Percentiles rank a stretch among this genome's conserved stretches.
These are phyloP conservation scores for Pythium rhizo-oryzae DNA, from an alignment of 352 stramenopile species.

Conservation along the genomic window DNA sequence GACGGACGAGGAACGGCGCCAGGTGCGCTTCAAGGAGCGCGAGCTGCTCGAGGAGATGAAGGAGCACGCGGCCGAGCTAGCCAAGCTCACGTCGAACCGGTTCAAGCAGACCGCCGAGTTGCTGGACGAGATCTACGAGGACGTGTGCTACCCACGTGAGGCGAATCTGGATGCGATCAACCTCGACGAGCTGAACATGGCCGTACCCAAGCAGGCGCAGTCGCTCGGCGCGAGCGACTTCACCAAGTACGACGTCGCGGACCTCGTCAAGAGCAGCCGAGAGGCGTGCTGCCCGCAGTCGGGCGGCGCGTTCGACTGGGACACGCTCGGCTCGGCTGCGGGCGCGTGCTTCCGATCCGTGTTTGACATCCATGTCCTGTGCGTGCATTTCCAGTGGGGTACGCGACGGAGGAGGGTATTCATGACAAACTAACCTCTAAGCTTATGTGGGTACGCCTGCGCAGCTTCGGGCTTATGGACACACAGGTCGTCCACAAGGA, in stretches of 20 bases:
- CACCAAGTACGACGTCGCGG: constrained; percentile 75
- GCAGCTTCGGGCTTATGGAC: constrained; percentile 74
- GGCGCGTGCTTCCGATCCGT: constrained; percentile 75
- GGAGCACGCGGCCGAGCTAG: constrained; percentile 68
- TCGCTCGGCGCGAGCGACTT: constrained; percentile 69
- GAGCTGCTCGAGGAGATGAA: constrained; percentile 75
- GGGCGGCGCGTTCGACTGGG: constrained; percentile 61
- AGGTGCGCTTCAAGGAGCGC: constrained; percentile 76
- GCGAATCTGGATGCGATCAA: constrained; percentile 83
- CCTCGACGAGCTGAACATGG: constrained; percentile 80
- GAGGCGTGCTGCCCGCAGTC: constrained; percentile 45
- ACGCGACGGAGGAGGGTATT: too few relatives aligned
- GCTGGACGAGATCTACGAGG: constrained; percentile 78
- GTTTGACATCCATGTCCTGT: constrained; percentile 74
- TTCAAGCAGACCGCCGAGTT: constrained; percentile 65
- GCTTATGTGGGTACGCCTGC: not conserved
- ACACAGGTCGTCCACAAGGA: constrained; percentile 79
- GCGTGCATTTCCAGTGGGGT: constrained; percentile 6
- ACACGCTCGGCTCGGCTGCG: constrained; percentile 51
- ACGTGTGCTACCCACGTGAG: constrained; percentile 79
- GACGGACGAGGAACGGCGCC: constrained; percentile 71
- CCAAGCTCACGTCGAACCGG: constrained; percentile 57
- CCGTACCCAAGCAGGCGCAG: constrained; percentile 75
- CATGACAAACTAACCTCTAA: too few relatives aligned
- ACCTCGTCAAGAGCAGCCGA: constrained; percentile 59